Evolutionary conservation across 371 early-diverging fungal species (phyloP).

Genomic region (Mucor velutinosus): DNA sequence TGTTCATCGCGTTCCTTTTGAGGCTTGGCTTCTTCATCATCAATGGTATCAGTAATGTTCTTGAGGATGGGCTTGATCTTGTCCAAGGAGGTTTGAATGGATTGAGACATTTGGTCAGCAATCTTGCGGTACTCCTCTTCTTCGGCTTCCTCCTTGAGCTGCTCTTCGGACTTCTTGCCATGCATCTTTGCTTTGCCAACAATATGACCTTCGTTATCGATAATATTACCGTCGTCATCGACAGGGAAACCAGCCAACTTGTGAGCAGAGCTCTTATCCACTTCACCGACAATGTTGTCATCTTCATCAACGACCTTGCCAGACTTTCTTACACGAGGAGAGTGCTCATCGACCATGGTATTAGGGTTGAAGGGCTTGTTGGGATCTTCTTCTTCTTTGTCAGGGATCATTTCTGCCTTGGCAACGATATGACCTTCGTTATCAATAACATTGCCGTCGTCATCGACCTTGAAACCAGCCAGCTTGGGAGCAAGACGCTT

Average conservation of each 20-base stretch:
- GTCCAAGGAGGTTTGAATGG: constrained; percentile 28
- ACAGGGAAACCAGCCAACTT: constrained; percentile 23
- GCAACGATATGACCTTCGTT: constrained; percentile 29
- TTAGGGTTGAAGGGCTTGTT: constrained; percentile 23
- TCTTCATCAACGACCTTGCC: constrained; percentile 27
- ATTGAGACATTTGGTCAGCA: constrained; percentile 22
- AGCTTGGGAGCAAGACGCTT: constrained; percentile 14
- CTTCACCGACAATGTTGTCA: constrained; percentile 27
- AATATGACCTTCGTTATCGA: constrained; percentile 25
- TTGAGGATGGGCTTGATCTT: constrained; percentile 33
- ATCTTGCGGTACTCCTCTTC: constrained; percentile 29
- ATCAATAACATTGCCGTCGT: constrained; percentile 30
- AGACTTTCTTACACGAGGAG: constrained; percentile 26
- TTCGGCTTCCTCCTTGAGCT: constrained; percentile 15
- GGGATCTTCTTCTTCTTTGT: constrained; percentile 6
- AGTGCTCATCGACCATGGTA: constrained; percentile 20
- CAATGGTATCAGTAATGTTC: constrained; percentile 29
- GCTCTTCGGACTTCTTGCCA: constrained; percentile 20
- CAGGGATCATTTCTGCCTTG: constrained; percentile 20
- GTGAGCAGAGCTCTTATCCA: constrained; percentile 16
- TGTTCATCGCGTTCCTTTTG: constrained; percentile 33
- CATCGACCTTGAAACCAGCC: constrained; percentile 23
- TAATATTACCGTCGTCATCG: constrained; percentile 29
- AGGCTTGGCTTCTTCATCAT: constrained; percentile 30
- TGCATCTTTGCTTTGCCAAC: constrained; percentile 30